Conservation (phyloP, 371 early-diverging fungal species). For the Funneliformis caledonium region DNA sequence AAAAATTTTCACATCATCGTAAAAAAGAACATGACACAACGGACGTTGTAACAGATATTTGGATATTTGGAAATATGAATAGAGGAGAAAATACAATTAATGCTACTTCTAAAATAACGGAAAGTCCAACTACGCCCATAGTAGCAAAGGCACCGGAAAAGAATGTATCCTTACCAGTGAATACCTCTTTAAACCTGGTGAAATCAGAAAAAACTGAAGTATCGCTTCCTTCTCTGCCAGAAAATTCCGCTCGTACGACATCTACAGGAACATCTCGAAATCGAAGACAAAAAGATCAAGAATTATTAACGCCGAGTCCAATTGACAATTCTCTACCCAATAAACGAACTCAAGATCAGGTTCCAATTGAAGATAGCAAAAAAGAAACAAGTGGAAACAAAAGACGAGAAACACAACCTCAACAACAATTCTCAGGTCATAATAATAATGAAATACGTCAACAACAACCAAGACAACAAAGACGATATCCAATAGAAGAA, state of each 20-base stretch:
- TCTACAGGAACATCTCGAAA: not conserved
- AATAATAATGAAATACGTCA: not conserved
- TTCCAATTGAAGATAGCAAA: constrained; percentile 7
- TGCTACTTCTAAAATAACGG: not conserved
- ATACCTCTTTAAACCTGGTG: not conserved
- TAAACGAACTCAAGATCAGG: constrained; percentile 26
- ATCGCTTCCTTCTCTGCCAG: not conserved
- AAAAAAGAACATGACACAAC: constrained; percentile 36
- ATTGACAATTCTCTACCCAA: constrained; percentile 6
- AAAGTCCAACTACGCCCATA: not conserved
- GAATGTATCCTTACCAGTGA: not conserved
- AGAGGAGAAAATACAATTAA: constrained; percentile 3
- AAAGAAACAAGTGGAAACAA: constrained; percentile 17
- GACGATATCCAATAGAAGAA: constrained; percentile 31
- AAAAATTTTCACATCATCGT: constrained; percentile 35
- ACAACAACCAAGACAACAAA: constrained; percentile 30
- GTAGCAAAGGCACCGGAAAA: not conserved
- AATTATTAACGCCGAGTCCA: not conserved
- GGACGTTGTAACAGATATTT: constrained; percentile 32
- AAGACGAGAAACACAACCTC: constrained; percentile 27
- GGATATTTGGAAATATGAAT: constrained; percentile 40
- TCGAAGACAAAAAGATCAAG: not conserved
- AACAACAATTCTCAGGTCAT: constrained; percentile 4
- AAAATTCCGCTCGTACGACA: not conserved
- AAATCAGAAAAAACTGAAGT: constrained; percentile 9